These are phyloP conservation scores for Sorghum bicolor DNA, from an alignment of 176 grass and related monocot genomes.

Conservation along the genomic window Sorghum_bicolor_NCBIv3 NC_012876.2:62229001-62229500, in stretches of 20 bases:
- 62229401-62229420: neutral
- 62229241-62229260: neutral
- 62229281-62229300: neutral
- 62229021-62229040: too few relatives aligned
- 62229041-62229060: neutral
- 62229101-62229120: neutral
- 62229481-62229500: neutral
- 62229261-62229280: too few relatives aligned
- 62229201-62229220: neutral
- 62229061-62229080: neutral
- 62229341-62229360: too few relatives aligned
- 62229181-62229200: neutral
- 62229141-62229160: neutral
- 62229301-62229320: constrained; percentile 26
- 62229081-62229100: neutral
- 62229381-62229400: neutral
- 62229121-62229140: neutral
- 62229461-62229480: neutral
- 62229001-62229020: too few relatives aligned
- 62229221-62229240: neutral
- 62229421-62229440: neutral
- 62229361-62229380: neutral
- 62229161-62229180: neutral
- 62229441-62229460: constrained; percentile 15
- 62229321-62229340: constrained; percentile 23